Percentiles rank a stretch among this genome's conserved stretches.
Conservation (phyloP, 129 eudicot species). For the Flaveria ramosissima region DNA sequence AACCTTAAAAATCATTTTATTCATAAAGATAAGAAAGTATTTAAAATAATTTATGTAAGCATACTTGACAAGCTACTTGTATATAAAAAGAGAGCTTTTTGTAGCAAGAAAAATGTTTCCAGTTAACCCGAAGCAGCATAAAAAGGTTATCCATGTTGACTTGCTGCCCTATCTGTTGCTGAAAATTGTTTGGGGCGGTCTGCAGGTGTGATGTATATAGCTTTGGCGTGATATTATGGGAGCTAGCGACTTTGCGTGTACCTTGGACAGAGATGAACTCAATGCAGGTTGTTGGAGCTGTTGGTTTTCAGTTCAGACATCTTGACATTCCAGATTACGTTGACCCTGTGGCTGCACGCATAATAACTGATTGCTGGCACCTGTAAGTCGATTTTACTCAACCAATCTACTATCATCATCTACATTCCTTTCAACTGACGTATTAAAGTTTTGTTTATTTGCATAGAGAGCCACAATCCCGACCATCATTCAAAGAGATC, state of each 20-base stretch:
- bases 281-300: constrained; percentile 98
- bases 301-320: constrained; percentile 79
- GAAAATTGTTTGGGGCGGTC: constrained; percentile 3
- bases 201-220: constrained; percentile 82
- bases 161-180: neutral
- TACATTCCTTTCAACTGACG: neutral
- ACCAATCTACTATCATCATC: neutral
- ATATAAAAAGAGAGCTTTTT: neutral
- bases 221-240: constrained; percentile 88
- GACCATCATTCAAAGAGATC: constrained; percentile 87
- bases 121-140: neutral
- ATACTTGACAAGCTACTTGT: neutral
- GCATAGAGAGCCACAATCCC: constrained; percentile 65
- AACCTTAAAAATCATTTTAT: neutral
- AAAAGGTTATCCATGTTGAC: neutral
- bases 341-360: constrained; percentile 59
- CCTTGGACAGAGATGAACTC: constrained; percentile 96
- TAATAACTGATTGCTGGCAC: constrained; percentile 75
- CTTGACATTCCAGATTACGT: constrained; percentile 65
- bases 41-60: neutral
- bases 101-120: neutral
- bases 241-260: constrained; percentile 74
- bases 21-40: too few relatives aligned
- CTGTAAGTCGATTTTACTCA: constrained; percentile 43
- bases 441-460: constrained; percentile 10